Evolutionary conservation across 2,329 filamentous ascomycete species (phyloP).

Genomic region (Cadophora gregata): DNA sequence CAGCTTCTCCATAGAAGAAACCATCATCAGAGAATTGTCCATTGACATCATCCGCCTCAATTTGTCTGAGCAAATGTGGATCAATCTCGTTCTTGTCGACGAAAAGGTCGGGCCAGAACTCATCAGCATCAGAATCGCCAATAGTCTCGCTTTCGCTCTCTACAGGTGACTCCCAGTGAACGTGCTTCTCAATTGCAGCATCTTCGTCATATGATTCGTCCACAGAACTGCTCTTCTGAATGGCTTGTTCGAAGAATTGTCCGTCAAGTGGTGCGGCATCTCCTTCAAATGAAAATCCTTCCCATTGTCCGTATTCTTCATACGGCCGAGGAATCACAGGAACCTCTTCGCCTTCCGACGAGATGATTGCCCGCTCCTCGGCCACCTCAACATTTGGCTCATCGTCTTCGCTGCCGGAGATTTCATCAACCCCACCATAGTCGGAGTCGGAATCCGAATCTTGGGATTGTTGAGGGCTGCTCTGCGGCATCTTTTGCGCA

Average conservation of each 20-base stretch:
- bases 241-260: conserved; percentile 46
- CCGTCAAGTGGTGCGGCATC: conserved; percentile 29
- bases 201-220: conserved; percentile 22
- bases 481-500: conserved; percentile 33
- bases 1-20: conserved; percentile 21
- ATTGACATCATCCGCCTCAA: conserved; percentile 71
- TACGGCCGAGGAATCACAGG: conserved; percentile 44
- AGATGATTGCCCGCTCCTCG: conserved; percentile 78
- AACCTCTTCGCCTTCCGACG: conserved; percentile 52
- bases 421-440: conserved; percentile 79
- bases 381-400: conserved; percentile 78
- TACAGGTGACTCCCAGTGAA: conserved; percentile 77
- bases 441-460: conserved; percentile 67
- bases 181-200: conserved; percentile 51
- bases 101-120: conserved; percentile 80
- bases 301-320: conserved; percentile 57
- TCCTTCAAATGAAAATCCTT: conserved; percentile 56
- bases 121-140: conserved; percentile 66
- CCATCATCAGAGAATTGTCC: conserved; percentile 33
- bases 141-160: conserved; percentile 67
- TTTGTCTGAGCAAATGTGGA: conserved; percentile 73
- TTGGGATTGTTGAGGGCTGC: conserved; percentile 37
- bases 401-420: conserved; percentile 81
- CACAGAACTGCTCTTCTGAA: conserved; percentile 17
- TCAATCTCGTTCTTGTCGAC: conserved; percentile 76